phyloP scores from a whole-genome alignment of 805 yeast species.

The Peterozyma xylosa region DNA sequence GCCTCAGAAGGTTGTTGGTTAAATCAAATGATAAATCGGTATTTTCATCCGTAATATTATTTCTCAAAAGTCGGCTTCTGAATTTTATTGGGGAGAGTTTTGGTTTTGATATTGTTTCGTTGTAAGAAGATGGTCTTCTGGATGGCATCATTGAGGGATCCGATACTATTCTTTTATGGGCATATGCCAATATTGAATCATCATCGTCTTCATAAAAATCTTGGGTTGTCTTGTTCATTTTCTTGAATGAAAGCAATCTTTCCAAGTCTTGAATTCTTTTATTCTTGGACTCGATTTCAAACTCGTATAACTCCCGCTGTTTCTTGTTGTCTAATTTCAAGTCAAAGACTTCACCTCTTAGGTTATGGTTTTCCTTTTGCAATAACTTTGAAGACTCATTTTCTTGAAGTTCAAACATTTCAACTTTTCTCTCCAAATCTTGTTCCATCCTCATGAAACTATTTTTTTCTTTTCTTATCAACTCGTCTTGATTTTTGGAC shows the following conservation, averaged over 20 bases:
- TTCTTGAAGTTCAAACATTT: slow-evolving; percentile 6
- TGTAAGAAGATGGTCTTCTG: slow-evolving; percentile 3
- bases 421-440: background rate
- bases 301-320: slow-evolving; percentile 18
- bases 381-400: slow-evolving; percentile 5
- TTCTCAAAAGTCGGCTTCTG: too few relatives aligned
- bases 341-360: slow-evolving; percentile 7
- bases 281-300: slow-evolving; percentile 17
- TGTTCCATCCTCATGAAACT: too few relatives aligned
- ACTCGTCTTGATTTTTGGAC: background rate
- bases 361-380: slow-evolving; percentile 7
- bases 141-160: too few relatives aligned
- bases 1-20: too few relatives aligned
- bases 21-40: too few relatives aligned
- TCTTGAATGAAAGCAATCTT: slow-evolving; percentile 5
- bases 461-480: slow-evolving; percentile 1
- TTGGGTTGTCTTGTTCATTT: background rate
- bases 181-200: background rate
- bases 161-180: too few relatives aligned
- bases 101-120: background rate
- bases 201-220: background rate
- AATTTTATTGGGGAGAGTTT: slow-evolving; percentile 4
- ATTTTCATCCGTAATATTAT: too few relatives aligned
- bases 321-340: slow-evolving; percentile 15
- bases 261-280: slow-evolving; percentile 22